Conservation (phyloP, 2,329 filamentous ascomycete species). For the Trichoderma citrinoviride region DNA sequence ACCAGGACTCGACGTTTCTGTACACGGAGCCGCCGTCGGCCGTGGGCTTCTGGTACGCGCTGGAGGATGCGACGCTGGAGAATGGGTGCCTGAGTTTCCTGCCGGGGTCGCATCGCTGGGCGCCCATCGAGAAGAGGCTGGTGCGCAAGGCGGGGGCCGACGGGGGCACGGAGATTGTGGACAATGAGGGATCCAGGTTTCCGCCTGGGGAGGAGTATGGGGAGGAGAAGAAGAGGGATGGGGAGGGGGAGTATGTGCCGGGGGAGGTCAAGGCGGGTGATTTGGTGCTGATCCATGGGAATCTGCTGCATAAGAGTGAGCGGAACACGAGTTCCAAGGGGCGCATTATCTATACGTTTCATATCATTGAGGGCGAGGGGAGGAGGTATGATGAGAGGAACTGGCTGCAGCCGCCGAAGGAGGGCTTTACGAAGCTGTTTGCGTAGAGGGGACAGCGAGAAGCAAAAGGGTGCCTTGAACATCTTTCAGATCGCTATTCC, state of each 20-base stretch:
- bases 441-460: constrained; percentile 26
- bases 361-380: constrained; percentile 81
- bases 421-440: constrained; percentile 73
- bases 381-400: constrained; percentile 80
- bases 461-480: neutral
- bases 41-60: constrained; percentile 95
- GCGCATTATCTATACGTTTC: constrained; percentile 95
- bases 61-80: constrained; percentile 82
- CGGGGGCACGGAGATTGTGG: constrained; percentile 65
- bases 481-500: neutral
- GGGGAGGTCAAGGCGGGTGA: constrained; percentile 89
- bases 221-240: constrained; percentile 40
- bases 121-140: constrained; percentile 69
- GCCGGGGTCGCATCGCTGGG: constrained; percentile 74
- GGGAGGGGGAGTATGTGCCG: constrained; percentile 61
- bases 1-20: constrained; percentile 90
- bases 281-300: constrained; percentile 91
- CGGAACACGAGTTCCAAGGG: constrained; percentile 83
- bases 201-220: constrained; percentile 53
- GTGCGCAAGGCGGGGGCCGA: constrained; percentile 60
- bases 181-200: constrained; percentile 65
- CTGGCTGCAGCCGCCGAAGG: constrained; percentile 83
- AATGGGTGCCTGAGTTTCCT: constrained; percentile 91
- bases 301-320: constrained; percentile 94
- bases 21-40: constrained; percentile 87